Base-by-base conservation (phyloP, 129 eudicot species). In the Helichrysum umbraculigerum region DNA sequence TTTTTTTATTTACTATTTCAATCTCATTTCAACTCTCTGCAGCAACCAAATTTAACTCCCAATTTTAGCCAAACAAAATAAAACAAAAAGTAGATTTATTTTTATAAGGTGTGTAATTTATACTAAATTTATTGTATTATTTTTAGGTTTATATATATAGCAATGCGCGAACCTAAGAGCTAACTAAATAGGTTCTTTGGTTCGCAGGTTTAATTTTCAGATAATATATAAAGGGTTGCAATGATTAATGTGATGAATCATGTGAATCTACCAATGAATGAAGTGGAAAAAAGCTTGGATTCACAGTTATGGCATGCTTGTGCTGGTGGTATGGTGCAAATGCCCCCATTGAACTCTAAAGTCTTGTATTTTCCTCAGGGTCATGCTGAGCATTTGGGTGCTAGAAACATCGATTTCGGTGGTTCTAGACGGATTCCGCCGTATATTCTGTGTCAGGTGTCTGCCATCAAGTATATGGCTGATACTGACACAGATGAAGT, bases 271-370 rank as follows among this genome's bases (percentile, higher is more conserved):
- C 91, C 92, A 71, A 76, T 80, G 89, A 88, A 88, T 69, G 93
- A 82, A 70, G 79, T 51, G 77, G 86, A 87, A 71, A 85, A 81
- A 56, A 59, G 88, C 73, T 82, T 93, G 87, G 97, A 93, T 76
- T 81, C 97, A 1, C 91, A 88, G 82, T 72, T 93, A 79, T 93
- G 98, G 98, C 93, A 93, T 62, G 98, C 97, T 10, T 91, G 98
- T 79, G 97, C 98, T 4, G 98, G 97, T 15, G 90, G 93, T 5
- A 87, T 88, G 96, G 93, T 92, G 35, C 90, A 91, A 79, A 83
- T 91, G 87, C 96, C 97, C 37, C 86, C 88, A 21, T 39, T 86
- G 4, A 88, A 88, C 75, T 84, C 98, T 7, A 88, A 59, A 44
- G 91, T 93, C n/a, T 82, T 82, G 35, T 93, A 91, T 65, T 91